phyloP scores from a whole-genome alignment of 2,329 filamentous ascomycete genomes.

The Aspergillus oerlinghausenensis region DNA sequence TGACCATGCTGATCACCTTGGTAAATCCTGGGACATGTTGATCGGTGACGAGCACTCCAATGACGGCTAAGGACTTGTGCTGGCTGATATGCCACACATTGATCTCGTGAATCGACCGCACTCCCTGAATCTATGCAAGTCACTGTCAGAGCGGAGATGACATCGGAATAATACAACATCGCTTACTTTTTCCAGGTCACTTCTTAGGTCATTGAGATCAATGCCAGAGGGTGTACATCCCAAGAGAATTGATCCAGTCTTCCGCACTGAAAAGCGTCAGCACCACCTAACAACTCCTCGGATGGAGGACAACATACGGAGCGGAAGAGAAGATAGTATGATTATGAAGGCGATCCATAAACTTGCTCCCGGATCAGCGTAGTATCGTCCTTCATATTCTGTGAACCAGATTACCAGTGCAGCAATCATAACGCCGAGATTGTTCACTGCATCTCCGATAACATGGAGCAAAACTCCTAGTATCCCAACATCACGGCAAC shows the following conservation, averaged over 20 bases:
- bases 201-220: slow-evolving; percentile 58
- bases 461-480: slow-evolving; percentile 68
- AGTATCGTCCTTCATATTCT: slow-evolving; percentile 56
- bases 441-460: slow-evolving; percentile 69
- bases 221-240: slow-evolving; percentile 61
- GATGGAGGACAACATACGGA: slow-evolving; percentile 34
- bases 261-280: slow-evolving; percentile 19
- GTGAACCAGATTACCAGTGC: slow-evolving; percentile 66
- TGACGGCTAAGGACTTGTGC: slow-evolving; percentile 63
- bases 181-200: slow-evolving; percentile 61
- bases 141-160: slow-evolving; percentile 7
- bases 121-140: slow-evolving; percentile 54
- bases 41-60: slow-evolving; percentile 61
- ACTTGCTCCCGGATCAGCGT: slow-evolving; percentile 66
- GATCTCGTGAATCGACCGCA: slow-evolving; percentile 65
- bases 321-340: slow-evolving; percentile 55
- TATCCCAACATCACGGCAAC: slow-evolving; percentile 62
- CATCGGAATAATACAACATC: not conserved
- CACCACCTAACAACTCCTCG: not conserved
- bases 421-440: slow-evolving; percentile 68
- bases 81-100: slow-evolving; percentile 72
- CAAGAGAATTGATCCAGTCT: slow-evolving; percentile 59
- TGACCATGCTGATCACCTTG: slow-evolving; percentile 56
- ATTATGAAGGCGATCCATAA: slow-evolving; percentile 72
- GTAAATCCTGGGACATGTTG: slow-evolving; percentile 56